Evolutionary conservation across 352 stramenopile species (phyloP).

Genomic region (Globisporangium canariense): DNA sequence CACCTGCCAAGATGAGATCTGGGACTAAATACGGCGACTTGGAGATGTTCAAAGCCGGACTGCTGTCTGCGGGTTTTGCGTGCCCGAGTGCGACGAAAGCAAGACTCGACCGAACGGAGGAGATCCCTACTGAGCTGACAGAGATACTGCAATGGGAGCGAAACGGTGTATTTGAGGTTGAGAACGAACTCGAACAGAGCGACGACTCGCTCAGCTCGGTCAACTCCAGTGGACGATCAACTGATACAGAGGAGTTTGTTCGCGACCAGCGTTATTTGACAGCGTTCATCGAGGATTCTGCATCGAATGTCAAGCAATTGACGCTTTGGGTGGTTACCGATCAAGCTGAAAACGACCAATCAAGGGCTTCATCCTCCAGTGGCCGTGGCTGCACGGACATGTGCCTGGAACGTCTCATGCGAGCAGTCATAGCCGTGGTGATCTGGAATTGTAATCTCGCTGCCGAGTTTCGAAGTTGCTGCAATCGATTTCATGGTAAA

Average conservation of each 20-base stretch:
- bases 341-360: background rate
- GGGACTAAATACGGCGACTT: background rate
- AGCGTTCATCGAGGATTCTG: background rate
- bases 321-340: background rate
- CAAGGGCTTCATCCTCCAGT: background rate
- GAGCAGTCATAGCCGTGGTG: slow-evolving; percentile 1
- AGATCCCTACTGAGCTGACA: background rate
- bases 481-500: background rate
- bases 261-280: background rate
- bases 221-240: background rate
- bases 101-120: background rate
- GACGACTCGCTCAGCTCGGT: background rate
- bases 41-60: background rate
- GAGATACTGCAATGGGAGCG: slow-evolving; percentile 42
- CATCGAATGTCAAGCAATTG: background rate
- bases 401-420: background rate
- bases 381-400: background rate
- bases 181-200: slow-evolving; percentile 38
- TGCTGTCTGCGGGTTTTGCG: slow-evolving; percentile 2
- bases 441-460: slow-evolving; percentile 11
- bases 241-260: background rate
- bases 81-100: background rate
- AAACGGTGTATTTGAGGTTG: slow-evolving; percentile 47
- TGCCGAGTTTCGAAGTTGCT: background rate
- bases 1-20: background rate